Conservation (phyloP, 1,284 basidiomycete species). For the Sporisorium reilianum region DNA sequence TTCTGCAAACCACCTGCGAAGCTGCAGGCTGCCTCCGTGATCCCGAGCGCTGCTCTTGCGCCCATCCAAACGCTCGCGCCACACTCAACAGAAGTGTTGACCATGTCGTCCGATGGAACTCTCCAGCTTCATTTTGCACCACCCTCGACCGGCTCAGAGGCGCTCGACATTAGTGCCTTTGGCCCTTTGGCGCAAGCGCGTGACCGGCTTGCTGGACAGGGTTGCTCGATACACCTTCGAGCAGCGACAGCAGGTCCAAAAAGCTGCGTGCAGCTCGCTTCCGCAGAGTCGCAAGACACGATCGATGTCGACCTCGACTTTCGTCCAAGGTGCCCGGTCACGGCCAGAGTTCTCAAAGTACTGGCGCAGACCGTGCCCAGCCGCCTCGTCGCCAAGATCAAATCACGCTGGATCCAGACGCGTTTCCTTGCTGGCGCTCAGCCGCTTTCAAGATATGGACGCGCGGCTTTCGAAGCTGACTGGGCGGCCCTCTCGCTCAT, state of each 20-base stretch:
- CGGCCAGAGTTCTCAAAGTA: constrained; percentile 14
- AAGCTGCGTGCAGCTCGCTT: constrained; percentile 6
- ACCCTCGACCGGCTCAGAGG: constrained; percentile 11
- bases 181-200: constrained; percentile 10
- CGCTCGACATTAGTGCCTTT: constrained; percentile 26
- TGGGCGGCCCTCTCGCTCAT: constrained; percentile 17
- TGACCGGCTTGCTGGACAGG: neutral
- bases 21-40: constrained; percentile 6
- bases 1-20: constrained; percentile 34
- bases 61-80: constrained; percentile 9
- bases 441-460: constrained; percentile 1
- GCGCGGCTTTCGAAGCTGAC: constrained; percentile 17
- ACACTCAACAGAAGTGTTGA: constrained; percentile 22
- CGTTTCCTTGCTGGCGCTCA: constrained; percentile 18
- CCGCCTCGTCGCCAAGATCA: constrained; percentile 17
- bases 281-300: neutral
- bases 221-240: neutral
- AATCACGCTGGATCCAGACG: constrained; percentile 17
- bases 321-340: constrained; percentile 19
- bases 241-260: neutral
- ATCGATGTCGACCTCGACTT: constrained; percentile 15
- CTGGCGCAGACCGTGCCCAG: constrained; percentile 11
- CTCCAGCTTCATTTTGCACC: constrained; percentile 35
- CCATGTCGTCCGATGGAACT: constrained; percentile 2
- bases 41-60: constrained; percentile 8